phyloP scores from a whole-genome alignment of 768 basidiomycete species.

The Leucosporidium scottii region DNA sequence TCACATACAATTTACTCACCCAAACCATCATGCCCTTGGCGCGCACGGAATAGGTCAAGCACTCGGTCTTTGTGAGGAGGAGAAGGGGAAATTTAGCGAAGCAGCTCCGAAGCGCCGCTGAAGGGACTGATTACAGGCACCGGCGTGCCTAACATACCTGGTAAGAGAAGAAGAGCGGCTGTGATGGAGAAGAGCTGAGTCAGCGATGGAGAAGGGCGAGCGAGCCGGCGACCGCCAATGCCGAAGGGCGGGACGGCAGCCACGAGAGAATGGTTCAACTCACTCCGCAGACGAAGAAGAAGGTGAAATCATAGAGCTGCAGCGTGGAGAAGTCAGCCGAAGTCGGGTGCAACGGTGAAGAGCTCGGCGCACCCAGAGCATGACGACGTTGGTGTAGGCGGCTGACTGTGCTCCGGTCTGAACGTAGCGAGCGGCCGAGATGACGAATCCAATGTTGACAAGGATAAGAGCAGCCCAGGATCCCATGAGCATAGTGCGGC shows the following conservation, averaged over 20 bases:
- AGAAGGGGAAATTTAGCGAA: too few relatives aligned
- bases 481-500: constrained; percentile 40
- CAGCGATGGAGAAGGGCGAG: too few relatives aligned
- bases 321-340: too few relatives aligned
- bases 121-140: too few relatives aligned
- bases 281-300: constrained; percentile 1
- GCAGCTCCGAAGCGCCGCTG: too few relatives aligned
- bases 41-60: constrained; percentile 43
- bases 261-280: too few relatives aligned
- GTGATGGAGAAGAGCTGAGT: too few relatives aligned
- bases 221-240: too few relatives aligned
- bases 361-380: not conserved
- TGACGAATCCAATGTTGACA: constrained; percentile 32
- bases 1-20: not conserved
- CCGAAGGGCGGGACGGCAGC: too few relatives aligned
- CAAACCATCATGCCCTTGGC: constrained; percentile 38
- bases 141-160: constrained; percentile 27
- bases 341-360: not conserved
- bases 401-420: not conserved
- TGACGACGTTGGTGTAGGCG: not conserved
- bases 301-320: too few relatives aligned
- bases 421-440: constrained; percentile 5
- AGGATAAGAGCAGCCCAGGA: constrained; percentile 41
- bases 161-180: constrained; percentile 20
- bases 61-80: constrained; percentile 36